phyloP scores from a whole-genome alignment of 1,139 yeast genomes.

The Blastobotrys serpentis region DNA sequence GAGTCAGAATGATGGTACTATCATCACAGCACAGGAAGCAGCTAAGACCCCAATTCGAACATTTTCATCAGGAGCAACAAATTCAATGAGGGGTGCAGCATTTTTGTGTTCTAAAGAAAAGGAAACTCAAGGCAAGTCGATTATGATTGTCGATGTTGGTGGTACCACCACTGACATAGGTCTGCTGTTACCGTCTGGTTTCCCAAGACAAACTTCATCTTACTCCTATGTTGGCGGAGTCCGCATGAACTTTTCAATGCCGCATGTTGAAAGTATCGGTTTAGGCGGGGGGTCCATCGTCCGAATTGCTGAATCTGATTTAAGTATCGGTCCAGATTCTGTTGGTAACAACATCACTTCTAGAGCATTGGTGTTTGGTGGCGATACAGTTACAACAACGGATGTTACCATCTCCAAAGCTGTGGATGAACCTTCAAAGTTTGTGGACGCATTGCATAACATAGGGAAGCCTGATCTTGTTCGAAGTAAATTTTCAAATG shows the following conservation, averaged over 20 bases:
- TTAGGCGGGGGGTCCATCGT: constrained; percentile 49
- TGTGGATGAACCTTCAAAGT: constrained; percentile 18
- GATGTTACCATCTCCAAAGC: constrained; percentile 39
- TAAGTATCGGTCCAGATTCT: constrained; percentile 45
- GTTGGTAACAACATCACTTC: constrained; percentile 42
- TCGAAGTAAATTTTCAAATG: constrained; percentile 20
- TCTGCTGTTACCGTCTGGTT: constrained; percentile 41
- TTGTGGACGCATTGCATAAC: constrained; percentile 6
- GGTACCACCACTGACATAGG: constrained; percentile 51
- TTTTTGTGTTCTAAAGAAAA: constrained; percentile 39
- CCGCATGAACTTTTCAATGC: constrained; percentile 47
- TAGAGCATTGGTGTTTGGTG: constrained; percentile 43
- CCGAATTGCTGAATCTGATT: constrained; percentile 29
- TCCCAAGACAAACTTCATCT: constrained; percentile 44
- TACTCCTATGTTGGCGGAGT: constrained; percentile 45
- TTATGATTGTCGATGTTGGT: constrained; percentile 46
- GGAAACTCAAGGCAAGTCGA: constrained; percentile 31
- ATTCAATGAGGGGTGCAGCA: constrained; percentile 49
- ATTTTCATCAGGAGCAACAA: constrained; percentile 48
- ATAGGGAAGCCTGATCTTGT: constrained; percentile 6
- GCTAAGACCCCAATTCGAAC: constrained; percentile 43
- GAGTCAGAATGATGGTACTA: constrained; percentile 49
- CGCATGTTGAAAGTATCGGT: constrained; percentile 46
- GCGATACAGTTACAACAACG: constrained; percentile 39
- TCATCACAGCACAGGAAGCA: constrained; percentile 41